phyloP scores from a whole-genome alignment of 202 grass and related monocot genomes.

The Zizania palustris region DNA sequence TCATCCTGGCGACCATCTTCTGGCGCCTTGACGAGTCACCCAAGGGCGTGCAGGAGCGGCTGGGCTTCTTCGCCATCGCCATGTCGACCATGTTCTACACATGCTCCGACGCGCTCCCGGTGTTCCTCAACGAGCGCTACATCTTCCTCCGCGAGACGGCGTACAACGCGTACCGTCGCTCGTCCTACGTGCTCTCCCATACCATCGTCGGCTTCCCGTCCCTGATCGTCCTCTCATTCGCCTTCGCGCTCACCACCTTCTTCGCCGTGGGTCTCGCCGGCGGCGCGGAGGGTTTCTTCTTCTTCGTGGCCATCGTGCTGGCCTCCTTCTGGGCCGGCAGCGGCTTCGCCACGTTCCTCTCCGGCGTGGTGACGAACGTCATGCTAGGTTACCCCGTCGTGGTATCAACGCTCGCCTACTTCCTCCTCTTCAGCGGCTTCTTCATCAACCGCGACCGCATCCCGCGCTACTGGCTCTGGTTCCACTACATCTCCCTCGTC shows the following conservation, averaged over 20 bases:
- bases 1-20: conserved; percentile 96
- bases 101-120: conserved; percentile 86
- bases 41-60: conserved; percentile 78
- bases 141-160: conserved; percentile 98
- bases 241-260: conserved; percentile 90
- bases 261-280: conserved; percentile 85
- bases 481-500: conserved; percentile 92
- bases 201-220: conserved; percentile 83
- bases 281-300: conserved; percentile 71
- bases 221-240: conserved; percentile 79
- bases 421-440: conserved; percentile 99
- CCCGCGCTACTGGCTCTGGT: conserved; percentile 91
- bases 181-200: conserved; percentile 93
- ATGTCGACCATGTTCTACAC: conserved; percentile 99
- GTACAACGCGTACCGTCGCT: conserved; percentile 94
- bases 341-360: conserved; percentile 95
- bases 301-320: conserved; percentile 86
- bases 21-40: conserved; percentile 93
- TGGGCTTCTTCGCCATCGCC: conserved; percentile 97
- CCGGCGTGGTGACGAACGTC: conserved; percentile 79
- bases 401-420: conserved; percentile 80
- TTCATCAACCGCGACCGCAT: conserved; percentile 88
- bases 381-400: conserved; percentile 88
- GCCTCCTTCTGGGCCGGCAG: conserved; percentile 95
- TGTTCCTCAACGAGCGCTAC: conserved; percentile 98